Evolutionary conservation across 2,329 filamentous ascomycete genomes (phyloP).

Genomic region (Scedosporium apiospermum): DNA sequence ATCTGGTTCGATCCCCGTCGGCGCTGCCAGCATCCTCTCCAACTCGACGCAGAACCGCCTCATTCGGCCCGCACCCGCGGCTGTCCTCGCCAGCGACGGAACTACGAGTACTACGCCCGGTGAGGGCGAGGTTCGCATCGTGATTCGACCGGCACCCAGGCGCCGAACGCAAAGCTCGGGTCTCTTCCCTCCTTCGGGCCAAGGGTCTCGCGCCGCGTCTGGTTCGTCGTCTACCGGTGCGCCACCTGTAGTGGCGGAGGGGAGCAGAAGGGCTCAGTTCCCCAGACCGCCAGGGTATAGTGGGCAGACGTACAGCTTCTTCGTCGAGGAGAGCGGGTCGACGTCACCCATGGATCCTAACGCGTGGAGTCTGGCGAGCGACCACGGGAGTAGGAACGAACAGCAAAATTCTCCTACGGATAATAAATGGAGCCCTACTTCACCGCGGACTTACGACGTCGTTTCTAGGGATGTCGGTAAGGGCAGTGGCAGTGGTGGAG

Average conservation of each 20-base stretch:
- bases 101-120: conserved; percentile 10
- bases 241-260: neutral
- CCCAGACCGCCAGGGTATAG: conserved; percentile 19
- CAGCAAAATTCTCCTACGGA: neutral
- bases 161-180: conserved; percentile 8
- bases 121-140: conserved; percentile 19
- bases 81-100: conserved; percentile 1
- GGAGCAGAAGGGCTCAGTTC: conserved; percentile 12
- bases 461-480: neutral
- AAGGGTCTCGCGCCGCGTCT: neutral
- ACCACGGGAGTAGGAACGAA: conserved; percentile 12
- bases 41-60: neutral
- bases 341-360: conserved; percentile 14
- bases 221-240: neutral
- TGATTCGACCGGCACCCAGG: conserved; percentile 18
- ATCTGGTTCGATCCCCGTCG: conserved; percentile 1
- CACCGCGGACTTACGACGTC: neutral
- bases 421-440: neutral
- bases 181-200: neutral
- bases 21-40: neutral
- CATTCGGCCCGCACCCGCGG: neutral
- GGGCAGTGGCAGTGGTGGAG: neutral
- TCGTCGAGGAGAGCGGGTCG: conserved; percentile 15
- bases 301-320: conserved; percentile 16
- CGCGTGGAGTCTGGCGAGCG: conserved; percentile 20